Base-by-base conservation (phyloP, 176 grass and related monocot genomes). In the Avena insularis region DNA sequence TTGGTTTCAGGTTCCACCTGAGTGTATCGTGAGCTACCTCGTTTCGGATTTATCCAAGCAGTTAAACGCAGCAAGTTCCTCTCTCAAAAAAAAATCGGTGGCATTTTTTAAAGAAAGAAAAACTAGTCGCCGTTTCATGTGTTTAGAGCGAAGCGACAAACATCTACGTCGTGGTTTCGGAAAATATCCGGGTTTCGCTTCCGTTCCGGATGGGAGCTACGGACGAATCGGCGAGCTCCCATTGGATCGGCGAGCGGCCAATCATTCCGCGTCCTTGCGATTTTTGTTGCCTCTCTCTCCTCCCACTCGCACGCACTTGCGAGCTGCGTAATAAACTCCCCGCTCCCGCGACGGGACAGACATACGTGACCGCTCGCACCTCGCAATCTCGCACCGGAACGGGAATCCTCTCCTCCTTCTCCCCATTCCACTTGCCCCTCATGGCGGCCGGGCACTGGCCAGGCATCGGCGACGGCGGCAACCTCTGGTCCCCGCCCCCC, bases 371-470 rank as follows among this genome's bases (percentile, higher is more conserved):
- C 21, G 60, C 61, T 12, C 27, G 29, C 53, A 36, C 77, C 9
- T 79, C 43, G 45, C 71, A 75, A 75, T 75, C 27, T 23, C 43
- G 61, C 15, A 20, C 43, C 61, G 12, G 79, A 45, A 50, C 56
- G 17, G 9, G 11, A 14, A 19, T 9, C 7, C 17, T 33, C 12
- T 5, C 23, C 17, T 48, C 9, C 12, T 2, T 25, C 16, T 23
- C 8, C 6, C 35, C 7, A 45, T 10, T 5, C 63, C 10, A 5
- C 33, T 25, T 12, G 64, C 63, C 27, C 48, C 43, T 46, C 83
- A 77, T 83, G 80, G 86, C 79, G 65, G 45, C 76, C 19, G 31
- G 83, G 49, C 64, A 57, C 57, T 9, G 25, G 75, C 9, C 72
- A 21, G 74, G 1, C 47, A 59, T 84, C 10, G 72, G 9, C 33